Percentiles rank a stretch among this genome's conserved stretches.
phyloP scores from a whole-genome alignment of 2,329 filamentous ascomycete species.

The Corniculantispora saksenae region DNA sequence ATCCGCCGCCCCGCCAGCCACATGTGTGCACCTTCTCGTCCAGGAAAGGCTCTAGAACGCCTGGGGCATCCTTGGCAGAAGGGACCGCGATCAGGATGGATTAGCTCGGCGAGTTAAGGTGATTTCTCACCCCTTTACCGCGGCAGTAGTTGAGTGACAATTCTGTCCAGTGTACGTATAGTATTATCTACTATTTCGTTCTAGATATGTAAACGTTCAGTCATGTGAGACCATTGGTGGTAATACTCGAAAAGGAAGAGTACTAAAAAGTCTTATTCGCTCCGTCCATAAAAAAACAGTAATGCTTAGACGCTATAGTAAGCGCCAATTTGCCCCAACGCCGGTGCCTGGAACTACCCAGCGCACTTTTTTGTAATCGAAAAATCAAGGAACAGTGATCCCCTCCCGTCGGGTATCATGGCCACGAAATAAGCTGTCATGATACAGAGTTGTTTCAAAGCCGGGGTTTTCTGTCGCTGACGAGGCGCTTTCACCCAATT shows the following conservation, averaged over 20 bases:
- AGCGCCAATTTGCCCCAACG: conserved; percentile 12
- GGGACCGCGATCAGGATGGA: not conserved
- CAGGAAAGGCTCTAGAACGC: conserved; percentile 15
- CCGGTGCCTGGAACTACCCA: not conserved
- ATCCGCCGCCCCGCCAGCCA: conserved; percentile 8
- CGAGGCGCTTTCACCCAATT: not conserved
- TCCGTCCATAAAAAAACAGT: conserved; percentile 11
- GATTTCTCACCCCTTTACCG: too few species aligned
- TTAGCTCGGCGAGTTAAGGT: not conserved
- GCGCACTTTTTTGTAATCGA: not conserved
- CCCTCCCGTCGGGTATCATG: not conserved
- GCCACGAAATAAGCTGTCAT: not conserved
- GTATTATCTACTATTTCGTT: not conserved
- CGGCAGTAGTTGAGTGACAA: not conserved
- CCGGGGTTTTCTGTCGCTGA: not conserved
- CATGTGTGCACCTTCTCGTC: conserved; percentile 14
- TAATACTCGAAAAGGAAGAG: conserved; percentile 5
- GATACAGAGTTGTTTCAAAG: not conserved
- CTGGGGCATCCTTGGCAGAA: not conserved
- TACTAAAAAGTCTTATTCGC: conserved; percentile 1
- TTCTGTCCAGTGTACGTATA: conserved; percentile 11
- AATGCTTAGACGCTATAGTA: conserved; percentile 7
- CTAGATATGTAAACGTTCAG: conserved; percentile 3
- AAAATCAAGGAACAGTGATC: not conserved
- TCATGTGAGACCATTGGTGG: not conserved